Evolutionary conservation across 768 basidiomycete species (phyloP), one percentile per base, ranked within the genome.

Genomic region (Macrolepiota fuliginosa): DNA sequence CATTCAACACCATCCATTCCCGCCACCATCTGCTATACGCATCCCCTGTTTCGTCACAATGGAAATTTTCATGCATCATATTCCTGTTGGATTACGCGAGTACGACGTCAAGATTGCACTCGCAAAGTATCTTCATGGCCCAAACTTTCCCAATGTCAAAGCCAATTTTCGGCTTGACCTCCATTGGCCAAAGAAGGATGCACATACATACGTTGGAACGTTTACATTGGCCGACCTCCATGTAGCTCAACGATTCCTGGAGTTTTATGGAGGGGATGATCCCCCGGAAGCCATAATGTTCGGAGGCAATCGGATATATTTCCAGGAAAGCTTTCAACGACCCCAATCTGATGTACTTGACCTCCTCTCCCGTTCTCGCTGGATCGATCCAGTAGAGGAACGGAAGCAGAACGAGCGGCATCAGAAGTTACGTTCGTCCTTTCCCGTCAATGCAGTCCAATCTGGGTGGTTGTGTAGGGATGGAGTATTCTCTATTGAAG

Each of bases 401-500:
- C 70, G 77, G 58, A 69, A 74, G 53, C 74, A 71, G 54, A 73
- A 78, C 57, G 65, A 64, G 37, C 70, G 70, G 27, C 62, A 69
- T 7, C 53, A 53, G 17, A 64, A 73, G 25, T 70, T 82, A 6
- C 64, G 66, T 27, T 45, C 64, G 2, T 63, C 64, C n/a, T 36
- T 82, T 25, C 58, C 64, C 6, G 64, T 85, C 46, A 63, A 62
- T 1, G 66, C 69, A 2, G 62, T 88, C 25, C 85, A 87, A 65
- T 85, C 85, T 64, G 83, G 84, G 13, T 85, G 84, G 85, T 74
- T 78, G 66, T 87, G 85, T 62, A 77, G 84, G 25, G 84, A 86
- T 64, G 68, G 73, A 4, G 73, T 77, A 1, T 81, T 83, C 63
- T 89, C 87, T 9, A 68, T 82, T 37, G 86, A 89, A 69, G 53